phyloP scores from a whole-genome alignment of 441 rosid species.

The California macrophylla region DNA sequence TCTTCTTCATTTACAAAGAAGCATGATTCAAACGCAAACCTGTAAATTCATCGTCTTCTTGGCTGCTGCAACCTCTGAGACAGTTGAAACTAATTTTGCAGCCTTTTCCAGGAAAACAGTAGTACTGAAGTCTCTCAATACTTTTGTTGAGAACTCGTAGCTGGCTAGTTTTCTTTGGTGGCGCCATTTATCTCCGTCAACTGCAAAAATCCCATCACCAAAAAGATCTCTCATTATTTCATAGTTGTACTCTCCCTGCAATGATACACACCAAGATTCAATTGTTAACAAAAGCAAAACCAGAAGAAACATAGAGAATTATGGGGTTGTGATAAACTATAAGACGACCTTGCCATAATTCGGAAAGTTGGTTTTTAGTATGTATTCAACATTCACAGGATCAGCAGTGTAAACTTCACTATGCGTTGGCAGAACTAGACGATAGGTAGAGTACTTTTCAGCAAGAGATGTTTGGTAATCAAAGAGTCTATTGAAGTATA shows the following conservation, averaged over 20 bases:
- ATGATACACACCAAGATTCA: background rate
- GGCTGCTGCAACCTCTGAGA: conserved; percentile 20
- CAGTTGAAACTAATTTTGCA: conserved; percentile 21
- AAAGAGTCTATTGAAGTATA: conserved; percentile 25
- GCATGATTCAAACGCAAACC: conserved; percentile 12
- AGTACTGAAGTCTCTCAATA: conserved; percentile 32
- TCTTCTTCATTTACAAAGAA: background rate
- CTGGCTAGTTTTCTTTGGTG: conserved; percentile 42
- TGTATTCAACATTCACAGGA: conserved; percentile 32
- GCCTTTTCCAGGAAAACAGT: conserved; percentile 26
- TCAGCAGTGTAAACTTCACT: conserved; percentile 32
- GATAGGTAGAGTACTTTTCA: conserved; percentile 23
- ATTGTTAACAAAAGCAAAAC: background rate
- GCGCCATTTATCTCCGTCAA: conserved; percentile 45
- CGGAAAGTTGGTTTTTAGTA: conserved; percentile 36
- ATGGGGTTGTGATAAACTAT: background rate
- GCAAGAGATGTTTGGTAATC: conserved; percentile 36
- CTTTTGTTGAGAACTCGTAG: conserved; percentile 38
- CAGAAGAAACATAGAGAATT: background rate
- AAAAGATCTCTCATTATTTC: conserved; percentile 36
- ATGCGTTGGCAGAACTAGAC: conserved; percentile 19
- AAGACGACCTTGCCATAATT: conserved; percentile 35
- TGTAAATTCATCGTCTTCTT: conserved; percentile 23
- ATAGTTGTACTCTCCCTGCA: conserved; percentile 25
- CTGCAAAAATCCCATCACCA: conserved; percentile 42